Conservation (phyloP, 2,329 filamentous ascomycete species). For the Pseudogymnoascus sp. region DNA sequence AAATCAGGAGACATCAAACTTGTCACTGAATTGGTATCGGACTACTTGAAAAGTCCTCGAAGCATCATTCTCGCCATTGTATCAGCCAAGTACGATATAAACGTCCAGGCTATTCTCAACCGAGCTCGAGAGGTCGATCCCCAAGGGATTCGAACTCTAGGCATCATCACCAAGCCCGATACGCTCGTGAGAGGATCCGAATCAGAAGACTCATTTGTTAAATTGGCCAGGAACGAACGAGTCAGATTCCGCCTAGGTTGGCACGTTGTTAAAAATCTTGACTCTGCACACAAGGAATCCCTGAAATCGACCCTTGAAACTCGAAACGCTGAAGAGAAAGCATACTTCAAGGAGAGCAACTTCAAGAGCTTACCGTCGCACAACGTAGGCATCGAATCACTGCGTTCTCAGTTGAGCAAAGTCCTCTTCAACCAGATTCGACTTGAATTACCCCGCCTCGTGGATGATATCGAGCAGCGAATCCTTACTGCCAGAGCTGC, state of each 20-base stretch:
- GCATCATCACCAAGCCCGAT: constrained; percentile 52
- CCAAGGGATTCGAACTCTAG: constrained; percentile 33
- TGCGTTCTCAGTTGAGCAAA: constrained; percentile 41
- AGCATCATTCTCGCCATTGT: constrained; percentile 49
- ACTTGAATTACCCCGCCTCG: constrained; percentile 15
- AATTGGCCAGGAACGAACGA: constrained; percentile 38
- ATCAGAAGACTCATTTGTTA: constrained; percentile 32
- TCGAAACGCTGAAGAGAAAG: constrained; percentile 19
- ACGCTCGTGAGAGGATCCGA: constrained; percentile 32
- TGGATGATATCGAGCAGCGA: constrained; percentile 16
- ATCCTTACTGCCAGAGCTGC: background rate
- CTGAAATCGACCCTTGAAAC: constrained; percentile 8
- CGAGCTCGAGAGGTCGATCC: constrained; percentile 31
- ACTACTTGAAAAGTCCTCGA: constrained; percentile 47
- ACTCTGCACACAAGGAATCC: constrained; percentile 21
- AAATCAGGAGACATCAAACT: constrained; percentile 36
- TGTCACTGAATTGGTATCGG: constrained; percentile 40
- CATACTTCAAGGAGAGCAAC: constrained; percentile 23
- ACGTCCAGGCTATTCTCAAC: constrained; percentile 48
- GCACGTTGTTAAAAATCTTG: constrained; percentile 42
- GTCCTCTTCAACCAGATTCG: constrained; percentile 17
- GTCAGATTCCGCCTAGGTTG: constrained; percentile 42
- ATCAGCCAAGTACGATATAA: constrained; percentile 52
- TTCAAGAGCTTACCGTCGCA: constrained; percentile 23
- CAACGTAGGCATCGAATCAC: constrained; percentile 32